Evolutionary conservation across 305 asterid genomes (phyloP), one percentile per base, ranked within the genome.

Genomic region (Rubia tinctorum): DNA sequence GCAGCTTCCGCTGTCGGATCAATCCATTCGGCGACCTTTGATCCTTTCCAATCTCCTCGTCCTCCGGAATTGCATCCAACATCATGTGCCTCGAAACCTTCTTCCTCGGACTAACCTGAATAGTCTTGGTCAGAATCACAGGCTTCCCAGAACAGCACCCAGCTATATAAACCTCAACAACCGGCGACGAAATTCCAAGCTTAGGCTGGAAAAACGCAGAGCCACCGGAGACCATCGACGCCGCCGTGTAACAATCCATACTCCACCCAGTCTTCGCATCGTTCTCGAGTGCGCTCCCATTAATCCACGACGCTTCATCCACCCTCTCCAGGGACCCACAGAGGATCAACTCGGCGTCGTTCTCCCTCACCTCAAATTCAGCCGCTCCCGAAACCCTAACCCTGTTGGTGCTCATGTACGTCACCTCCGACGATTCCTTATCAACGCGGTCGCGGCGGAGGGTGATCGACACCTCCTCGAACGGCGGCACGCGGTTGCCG

Each of bases 71-170:
- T 0, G 91, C 92, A 72, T 91, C 96, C 66, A 91, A 80, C 86
- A 83, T 79, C 68, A 83, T 75, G 72, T 85, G 89, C 80, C 91
- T 87, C 78, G 47, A 30, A 5, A 80, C 79, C 86, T 89, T 91
- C 78, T 77, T 82, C 42, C 83, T 84, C 20, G 98, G 98, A 76
- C 90, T 92, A 75, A 86, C 74, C 85, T 81, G 76, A 66, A 92
- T 82, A 47, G 84, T 89, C 86, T 89, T 92, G 45, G 91, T 86
- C 79, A 92, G 83, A 67, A 92, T 92, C 66, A 88, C 89, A 6
- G 97, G 95, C 71, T 83, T 71, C 22, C 97, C 92, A 7, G 97
- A 90, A 73, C 95, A 92, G 74, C 98, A 84, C 7, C 98, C 98
- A 0, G 96, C 98, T 68, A 92, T 77, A 71, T 92, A 90, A 56